Conservation (phyloP, 257 asterid species). For the Primulina tabacum region DNA sequence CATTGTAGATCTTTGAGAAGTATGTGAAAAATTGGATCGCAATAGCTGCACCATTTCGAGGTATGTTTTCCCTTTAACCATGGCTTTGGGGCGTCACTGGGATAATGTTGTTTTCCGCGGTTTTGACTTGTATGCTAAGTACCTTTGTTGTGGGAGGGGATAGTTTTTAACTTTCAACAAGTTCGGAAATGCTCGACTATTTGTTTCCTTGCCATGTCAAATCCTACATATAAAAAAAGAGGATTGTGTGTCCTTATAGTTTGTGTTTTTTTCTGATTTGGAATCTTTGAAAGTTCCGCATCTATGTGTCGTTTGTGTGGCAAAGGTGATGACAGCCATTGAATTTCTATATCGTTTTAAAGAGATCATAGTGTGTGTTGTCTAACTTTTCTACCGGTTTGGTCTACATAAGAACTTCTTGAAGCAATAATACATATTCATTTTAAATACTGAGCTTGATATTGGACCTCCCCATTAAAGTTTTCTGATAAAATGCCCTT, state of each 20-base stretch:
- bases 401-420: conserved; percentile 5
- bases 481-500: background rate
- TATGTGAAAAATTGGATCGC: conserved; percentile 95
- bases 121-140: background rate
- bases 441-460: background rate
- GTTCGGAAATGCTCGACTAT: too few relatives aligned
- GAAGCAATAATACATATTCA: background rate
- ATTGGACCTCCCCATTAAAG: conserved; percentile 5
- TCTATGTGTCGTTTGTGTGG: background rate
- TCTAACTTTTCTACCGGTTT: conserved; percentile 4
- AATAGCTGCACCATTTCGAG: conserved; percentile 93
- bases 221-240: background rate
- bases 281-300: background rate
- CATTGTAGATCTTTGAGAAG: conserved; percentile 82
- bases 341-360: background rate
- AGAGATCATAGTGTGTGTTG: background rate
- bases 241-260: conserved; percentile 3
- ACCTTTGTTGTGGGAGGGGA: background rate
- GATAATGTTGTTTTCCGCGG: background rate
- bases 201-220: background rate
- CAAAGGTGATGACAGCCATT: conserved; percentile 2
- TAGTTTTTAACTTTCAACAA: too few relatives aligned
- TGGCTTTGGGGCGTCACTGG: background rate
- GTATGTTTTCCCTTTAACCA: conserved; percentile 33
- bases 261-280: background rate